A percentile compares a stretch with the other conserved stretches of the same genome.
These are phyloP conservation scores for Apophysomyces trapeziformis DNA, from an alignment of 371 early-diverging fungal species.

Conservation along the genomic window DNA sequence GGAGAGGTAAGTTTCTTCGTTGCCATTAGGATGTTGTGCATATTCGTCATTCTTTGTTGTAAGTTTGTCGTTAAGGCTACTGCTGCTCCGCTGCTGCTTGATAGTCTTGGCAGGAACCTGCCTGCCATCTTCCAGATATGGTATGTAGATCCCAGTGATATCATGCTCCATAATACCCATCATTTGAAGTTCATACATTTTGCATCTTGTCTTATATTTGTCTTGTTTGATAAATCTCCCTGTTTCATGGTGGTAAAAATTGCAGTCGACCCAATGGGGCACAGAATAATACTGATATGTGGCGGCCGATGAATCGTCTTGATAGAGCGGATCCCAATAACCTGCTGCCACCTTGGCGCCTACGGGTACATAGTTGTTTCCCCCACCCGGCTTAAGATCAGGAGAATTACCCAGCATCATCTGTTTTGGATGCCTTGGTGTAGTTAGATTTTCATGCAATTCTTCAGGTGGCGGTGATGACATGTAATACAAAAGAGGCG, in stretches of 20 bases:
- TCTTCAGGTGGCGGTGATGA: conserved; percentile 47
- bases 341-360: conserved; percentile 35
- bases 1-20: conserved; percentile 44
- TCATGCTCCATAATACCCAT: conserved; percentile 80
- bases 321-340: conserved; percentile 61
- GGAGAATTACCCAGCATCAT: conserved; percentile 37
- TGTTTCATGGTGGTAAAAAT: conserved; percentile 77
- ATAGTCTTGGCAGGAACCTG: conserved; percentile 11
- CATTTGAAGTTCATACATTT: conserved; percentile 86
- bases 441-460: conserved; percentile 18
- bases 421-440: conserved; percentile 14
- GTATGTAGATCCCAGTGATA: conserved; percentile 61
- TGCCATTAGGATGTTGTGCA: conserved; percentile 19
- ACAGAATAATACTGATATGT: conserved; percentile 71
- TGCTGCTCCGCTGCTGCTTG: conserved; percentile 37
- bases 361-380: background rate
- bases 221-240: conserved; percentile 53
- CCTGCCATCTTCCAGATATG: conserved; percentile 51
- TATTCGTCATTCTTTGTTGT: conserved; percentile 23
- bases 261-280: conserved; percentile 94
- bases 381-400: conserved; percentile 25
- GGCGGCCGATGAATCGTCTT: conserved; percentile 41
- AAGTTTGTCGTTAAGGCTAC: conserved; percentile 42
- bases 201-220: conserved; percentile 72
- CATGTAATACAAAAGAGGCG: conserved; percentile 86